Evolutionary conservation across 805 yeast genomes (phyloP), one percentile per base, ranked within the genome.

Genomic region (Nakazawaea molendinolei): DNA sequence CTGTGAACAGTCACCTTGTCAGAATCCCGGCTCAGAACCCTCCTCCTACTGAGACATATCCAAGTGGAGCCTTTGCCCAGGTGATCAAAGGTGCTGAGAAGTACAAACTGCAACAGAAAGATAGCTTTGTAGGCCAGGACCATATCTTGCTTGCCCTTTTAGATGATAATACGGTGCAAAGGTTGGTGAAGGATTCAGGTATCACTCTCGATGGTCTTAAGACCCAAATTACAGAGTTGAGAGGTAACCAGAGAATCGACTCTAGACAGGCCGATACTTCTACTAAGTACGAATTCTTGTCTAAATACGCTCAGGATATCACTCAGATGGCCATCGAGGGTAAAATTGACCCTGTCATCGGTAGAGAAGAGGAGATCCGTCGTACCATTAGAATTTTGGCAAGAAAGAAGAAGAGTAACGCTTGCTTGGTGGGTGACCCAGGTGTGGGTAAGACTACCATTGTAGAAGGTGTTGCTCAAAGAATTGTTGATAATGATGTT

Each of bases 371-470:
- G 61, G 98, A 92, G 64, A 92, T 92, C 47, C 76, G 97, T 63
- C 74, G 97, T 47, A 86, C 95, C 22, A 90, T 92, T 41, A 75
- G 97, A 43, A 95, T 92, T 3, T 69, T 92, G 42, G 89, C 98
- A n/a, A 81, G 98, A 65, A 78, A 98, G 64, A 85, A 95, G 28
- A 92, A 92, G 63, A 89, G 97, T 5, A 92, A 92, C 56, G 95
- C 97, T 12, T 92, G 95, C 50, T 65, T 92, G 42, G 87, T 92
- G 51, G 98, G 98, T 70, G 98, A 92, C 53, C 96, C 98, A 28
- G 98, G 98, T 76, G 97, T 92, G 36, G 98, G 98, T 71, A 92
- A 92, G 65, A 92, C 98, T 25, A 85, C 95, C 21, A 90, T 92
- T 50, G 95, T 92, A 35, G 98, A 92, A 65, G 98, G 97, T 52